These are phyloP conservation scores for Ceratobasidium sp. DNA, from an alignment of 1,284 basidiomycete species.

Conservation along the genomic window DNA sequence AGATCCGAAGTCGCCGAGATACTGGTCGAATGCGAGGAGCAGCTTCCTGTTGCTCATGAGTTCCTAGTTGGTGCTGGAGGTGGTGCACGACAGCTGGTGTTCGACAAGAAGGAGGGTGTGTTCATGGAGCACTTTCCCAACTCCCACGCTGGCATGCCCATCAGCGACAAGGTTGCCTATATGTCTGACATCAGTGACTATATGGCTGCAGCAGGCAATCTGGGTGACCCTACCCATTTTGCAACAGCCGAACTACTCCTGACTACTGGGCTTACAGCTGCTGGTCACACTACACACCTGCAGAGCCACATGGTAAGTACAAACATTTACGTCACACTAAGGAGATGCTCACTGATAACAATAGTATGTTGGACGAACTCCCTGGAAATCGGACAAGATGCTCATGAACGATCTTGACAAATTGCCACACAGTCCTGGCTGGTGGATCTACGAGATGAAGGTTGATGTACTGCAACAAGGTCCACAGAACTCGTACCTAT, in stretches of 20 bases:
- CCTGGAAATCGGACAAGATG: background rate
- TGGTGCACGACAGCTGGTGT: no score
- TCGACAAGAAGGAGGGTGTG: no score
- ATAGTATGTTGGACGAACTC: background rate
- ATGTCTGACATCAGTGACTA: background rate
- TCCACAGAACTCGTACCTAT: constrained; percentile 27
- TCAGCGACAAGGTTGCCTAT: background rate
- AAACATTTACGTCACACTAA: background rate
- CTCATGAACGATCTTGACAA: background rate
- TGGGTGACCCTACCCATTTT: background rate
- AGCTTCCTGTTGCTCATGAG: no score
- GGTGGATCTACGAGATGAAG: background rate
- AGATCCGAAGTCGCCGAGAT: no score
- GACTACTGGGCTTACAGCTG: background rate
- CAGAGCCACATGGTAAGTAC: constrained; percentile 9
- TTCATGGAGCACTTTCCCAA: constrained; percentile 6
- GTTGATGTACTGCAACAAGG: background rate
- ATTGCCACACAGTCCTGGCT: background rate
- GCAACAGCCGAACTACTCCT: background rate
- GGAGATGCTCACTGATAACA: no score
- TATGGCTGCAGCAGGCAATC: background rate
- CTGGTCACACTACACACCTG: background rate
- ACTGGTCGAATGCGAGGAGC: no score
- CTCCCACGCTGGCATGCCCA: background rate
- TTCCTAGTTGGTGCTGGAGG: no score